Percentiles rank a stretch among this genome's conserved stretches.
Evolutionary conservation across 2,329 filamentous ascomycete genomes (phyloP).

Genomic region (Herpomyces periplanetae): DNA sequence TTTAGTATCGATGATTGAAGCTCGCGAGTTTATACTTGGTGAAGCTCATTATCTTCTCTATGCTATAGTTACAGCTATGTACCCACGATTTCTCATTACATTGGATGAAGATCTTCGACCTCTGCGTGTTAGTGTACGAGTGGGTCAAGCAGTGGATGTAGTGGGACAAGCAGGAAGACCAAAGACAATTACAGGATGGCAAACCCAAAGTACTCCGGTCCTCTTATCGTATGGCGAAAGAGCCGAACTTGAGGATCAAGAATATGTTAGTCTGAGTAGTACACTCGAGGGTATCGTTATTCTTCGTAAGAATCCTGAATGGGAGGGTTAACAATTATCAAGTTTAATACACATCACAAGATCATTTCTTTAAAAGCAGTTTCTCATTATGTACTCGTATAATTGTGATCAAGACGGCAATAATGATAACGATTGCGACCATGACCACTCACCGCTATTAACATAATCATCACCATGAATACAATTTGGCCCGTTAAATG

Average conservation of each 20-base stretch:
- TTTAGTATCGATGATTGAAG: slow-evolving; percentile 68
- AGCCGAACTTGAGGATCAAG: slow-evolving; percentile 82
- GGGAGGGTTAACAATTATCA: too few species aligned
- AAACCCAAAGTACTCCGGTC: slow-evolving; percentile 95
- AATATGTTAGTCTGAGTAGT: slow-evolving; percentile 69
- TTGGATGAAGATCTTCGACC: slow-evolving; percentile 80
- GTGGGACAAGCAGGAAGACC: slow-evolving; percentile 84
- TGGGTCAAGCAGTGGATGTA: slow-evolving; percentile 89
- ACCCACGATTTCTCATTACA: slow-evolving; percentile 78
- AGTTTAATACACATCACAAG: too few species aligned
- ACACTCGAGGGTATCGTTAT: slow-evolving; percentile 83
- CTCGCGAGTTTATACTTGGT: slow-evolving; percentile 39
- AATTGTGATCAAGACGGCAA: too few species aligned
- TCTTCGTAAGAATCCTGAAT: slow-evolving; percentile 79
- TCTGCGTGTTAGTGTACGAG: slow-evolving; percentile 70
- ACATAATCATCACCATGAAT: too few species aligned
- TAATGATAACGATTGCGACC: too few species aligned
- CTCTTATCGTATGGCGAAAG: slow-evolving; percentile 74
- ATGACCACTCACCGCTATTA: too few species aligned
- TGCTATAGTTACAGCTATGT: slow-evolving; percentile 84
- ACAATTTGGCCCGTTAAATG: too few species aligned
- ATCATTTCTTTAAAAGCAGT: too few species aligned
- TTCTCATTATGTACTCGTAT: too few species aligned
- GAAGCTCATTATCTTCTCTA: slow-evolving; percentile 75
- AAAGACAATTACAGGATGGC: slow-evolving; percentile 97